phyloP scores from a whole-genome alignment of 202 grass and related monocot species.

The Eragrostis tef region DNA sequence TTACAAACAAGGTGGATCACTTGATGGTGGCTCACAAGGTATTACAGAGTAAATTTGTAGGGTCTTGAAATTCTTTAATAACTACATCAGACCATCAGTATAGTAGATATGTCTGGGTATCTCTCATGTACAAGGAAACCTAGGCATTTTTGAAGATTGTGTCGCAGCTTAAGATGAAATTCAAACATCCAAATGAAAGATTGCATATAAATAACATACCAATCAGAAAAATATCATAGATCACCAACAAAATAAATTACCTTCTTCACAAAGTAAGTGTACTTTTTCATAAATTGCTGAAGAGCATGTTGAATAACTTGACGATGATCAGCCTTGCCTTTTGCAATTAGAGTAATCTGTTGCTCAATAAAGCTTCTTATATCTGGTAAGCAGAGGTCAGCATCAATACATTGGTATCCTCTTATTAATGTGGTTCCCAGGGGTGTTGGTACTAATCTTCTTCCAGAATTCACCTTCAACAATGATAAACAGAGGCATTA shows the following conservation, averaged over 20 bases:
- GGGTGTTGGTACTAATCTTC: constrained; percentile 86
- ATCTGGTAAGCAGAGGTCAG: constrained; percentile 93
- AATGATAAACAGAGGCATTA: constrained; percentile 47
- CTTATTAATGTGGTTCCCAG: constrained; percentile 90
- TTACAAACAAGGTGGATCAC: constrained; percentile 15
- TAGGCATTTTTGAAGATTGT: constrained; percentile 1
- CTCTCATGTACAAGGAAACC: constrained; percentile 9
- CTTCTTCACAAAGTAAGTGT: constrained; percentile 89
- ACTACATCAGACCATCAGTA: not conserved
- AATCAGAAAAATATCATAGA: constrained; percentile 17
- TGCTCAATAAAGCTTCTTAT: constrained; percentile 98
- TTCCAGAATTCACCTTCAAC: constrained; percentile 82
- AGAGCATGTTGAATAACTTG: constrained; percentile 79
- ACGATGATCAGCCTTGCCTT: constrained; percentile 81
- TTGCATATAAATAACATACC: not conserved
- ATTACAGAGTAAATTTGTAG: not conserved
- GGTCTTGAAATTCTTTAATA: not conserved
- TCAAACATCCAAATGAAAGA: not conserved
- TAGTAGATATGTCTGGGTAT: not conserved
- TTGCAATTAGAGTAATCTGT: constrained; percentile 92
- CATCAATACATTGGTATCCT: constrained; percentile 98
- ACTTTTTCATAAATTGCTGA: constrained; percentile 85
- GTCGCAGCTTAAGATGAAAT: constrained; percentile 14
- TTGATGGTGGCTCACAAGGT: not conserved
- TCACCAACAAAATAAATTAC: constrained; percentile 51